Conservation (phyloP, 352 stramenopile genomes). For the Globisporangium megalacanthum region DNA sequence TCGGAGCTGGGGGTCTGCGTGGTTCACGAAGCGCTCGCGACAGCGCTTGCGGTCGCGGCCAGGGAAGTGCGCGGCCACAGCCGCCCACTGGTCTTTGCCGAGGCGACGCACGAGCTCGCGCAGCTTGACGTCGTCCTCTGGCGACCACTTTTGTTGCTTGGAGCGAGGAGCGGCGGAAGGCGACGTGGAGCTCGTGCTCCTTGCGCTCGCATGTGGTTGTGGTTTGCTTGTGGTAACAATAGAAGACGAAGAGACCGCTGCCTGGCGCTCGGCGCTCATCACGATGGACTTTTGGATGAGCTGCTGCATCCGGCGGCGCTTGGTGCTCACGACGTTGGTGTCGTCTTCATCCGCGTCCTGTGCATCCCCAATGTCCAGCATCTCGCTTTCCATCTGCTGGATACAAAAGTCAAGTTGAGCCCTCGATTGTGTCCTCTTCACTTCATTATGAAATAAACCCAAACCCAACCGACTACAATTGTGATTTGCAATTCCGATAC, state of each 20-base stretch:
- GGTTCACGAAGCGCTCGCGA: constrained; percentile 70
- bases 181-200: no score
- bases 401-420: not conserved
- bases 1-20: constrained; percentile 38
- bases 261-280: constrained; percentile 14
- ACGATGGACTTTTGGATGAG: constrained; percentile 43
- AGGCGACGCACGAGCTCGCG: constrained; percentile 28
- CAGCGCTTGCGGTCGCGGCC: constrained; percentile 57
- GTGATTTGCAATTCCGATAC: no score
- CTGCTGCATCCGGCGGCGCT: constrained; percentile 47
- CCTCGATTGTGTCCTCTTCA: no score
- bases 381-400: not conserved
- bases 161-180: no score
- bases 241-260: no score
- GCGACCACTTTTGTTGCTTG: constrained; percentile 26
- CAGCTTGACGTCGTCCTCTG: constrained; percentile 41
- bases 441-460: no score
- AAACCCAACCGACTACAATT: no score
- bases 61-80: constrained; percentile 35
- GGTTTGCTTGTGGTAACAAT: no score
- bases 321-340: constrained; percentile 17
- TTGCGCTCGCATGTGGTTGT: not conserved
- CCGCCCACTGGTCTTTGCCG: constrained; percentile 28
- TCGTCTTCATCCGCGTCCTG: not conserved
- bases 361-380: no score